A percentile compares a stretch with the other conserved stretches of the same genome.
phyloP scores from a whole-genome alignment of 805 yeast species.

The Metschnikowia cubensis region DNA sequence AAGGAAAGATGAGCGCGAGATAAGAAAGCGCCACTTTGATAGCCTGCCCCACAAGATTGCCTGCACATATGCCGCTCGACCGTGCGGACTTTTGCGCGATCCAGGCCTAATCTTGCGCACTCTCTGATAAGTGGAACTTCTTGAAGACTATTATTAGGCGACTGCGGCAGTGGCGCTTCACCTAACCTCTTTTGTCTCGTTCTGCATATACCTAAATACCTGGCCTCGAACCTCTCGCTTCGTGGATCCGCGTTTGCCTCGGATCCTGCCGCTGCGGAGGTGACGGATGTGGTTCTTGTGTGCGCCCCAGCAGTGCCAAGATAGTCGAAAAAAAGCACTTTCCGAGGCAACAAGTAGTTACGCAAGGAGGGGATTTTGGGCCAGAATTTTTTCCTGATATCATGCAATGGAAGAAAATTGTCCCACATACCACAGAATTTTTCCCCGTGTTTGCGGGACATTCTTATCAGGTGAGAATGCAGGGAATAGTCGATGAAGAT shows the following conservation, averaged over 20 bases:
- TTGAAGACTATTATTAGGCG: neutral
- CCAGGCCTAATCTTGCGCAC: neutral
- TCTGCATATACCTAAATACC: too few relatives aligned
- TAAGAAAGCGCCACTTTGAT: conserved; percentile 4
- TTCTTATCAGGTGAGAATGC: too few relatives aligned
- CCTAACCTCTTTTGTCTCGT: neutral
- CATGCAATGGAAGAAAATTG: neutral
- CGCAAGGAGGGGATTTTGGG: neutral
- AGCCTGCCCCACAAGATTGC: conserved; percentile 3
- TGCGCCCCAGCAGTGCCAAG: neutral
- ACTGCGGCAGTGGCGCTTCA: neutral
- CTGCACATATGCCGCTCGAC: neutral
- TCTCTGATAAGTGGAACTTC: neutral
- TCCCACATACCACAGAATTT: neutral
- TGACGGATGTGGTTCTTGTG: neutral
- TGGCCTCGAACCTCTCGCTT: too few relatives aligned
- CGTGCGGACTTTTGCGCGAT: conserved; percentile 2
- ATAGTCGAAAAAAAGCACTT: neutral
- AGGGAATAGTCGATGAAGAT: too few relatives aligned
- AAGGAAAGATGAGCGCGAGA: neutral
- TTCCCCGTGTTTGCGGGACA: neutral
- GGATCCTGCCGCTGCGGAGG: neutral
- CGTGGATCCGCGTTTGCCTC: neutral
- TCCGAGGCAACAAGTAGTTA: neutral
- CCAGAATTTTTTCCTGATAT: neutral